Evolutionary conservation across 306 rosid species (phyloP).

Genomic region (Glycyrrhiza uralensis): DNA sequence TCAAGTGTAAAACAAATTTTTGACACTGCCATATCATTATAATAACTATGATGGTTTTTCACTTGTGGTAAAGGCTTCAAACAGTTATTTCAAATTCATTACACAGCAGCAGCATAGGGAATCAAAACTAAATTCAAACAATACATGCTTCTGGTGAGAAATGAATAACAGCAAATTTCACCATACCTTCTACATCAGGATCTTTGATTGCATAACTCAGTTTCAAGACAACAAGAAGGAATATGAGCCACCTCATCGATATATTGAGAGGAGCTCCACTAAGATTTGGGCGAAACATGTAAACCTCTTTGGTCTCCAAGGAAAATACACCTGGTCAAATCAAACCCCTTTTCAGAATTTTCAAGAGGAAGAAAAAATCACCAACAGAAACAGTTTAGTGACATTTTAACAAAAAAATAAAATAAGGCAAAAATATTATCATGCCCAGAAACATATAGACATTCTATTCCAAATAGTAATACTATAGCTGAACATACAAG

Average conservation of each 20-base stretch:
- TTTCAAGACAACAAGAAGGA: slow-evolving; percentile 41
- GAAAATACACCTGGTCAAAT: slow-evolving; percentile 15
- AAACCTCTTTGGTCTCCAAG: slow-evolving; percentile 32
- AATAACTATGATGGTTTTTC: not conserved
- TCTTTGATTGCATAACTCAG: slow-evolving; percentile 46
- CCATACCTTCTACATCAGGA: slow-evolving; percentile 82
- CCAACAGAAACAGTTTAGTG: not conserved
- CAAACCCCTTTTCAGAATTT: slow-evolving; percentile 15
- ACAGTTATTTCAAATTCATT: not conserved
- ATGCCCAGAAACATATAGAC: not conserved
- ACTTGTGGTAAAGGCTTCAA: not conserved
- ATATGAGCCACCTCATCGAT: slow-evolving; percentile 48
- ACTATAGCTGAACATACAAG: not conserved
- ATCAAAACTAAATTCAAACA: not conserved
- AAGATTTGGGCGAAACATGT: slow-evolving; percentile 42
- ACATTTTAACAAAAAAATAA: not conserved
- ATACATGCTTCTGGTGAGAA: not conserved
- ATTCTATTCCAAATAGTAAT: not conserved
- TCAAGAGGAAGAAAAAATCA: not conserved
- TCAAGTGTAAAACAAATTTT: not conserved
- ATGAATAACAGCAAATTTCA: not conserved
- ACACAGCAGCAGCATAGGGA: not conserved
- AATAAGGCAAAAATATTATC: not conserved
- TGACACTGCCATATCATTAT: not conserved
- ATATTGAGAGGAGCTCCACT: slow-evolving; percentile 43